phyloP scores from a whole-genome alignment of 306 rosid species.

The Psophocarpus tetragonolobus region DNA sequence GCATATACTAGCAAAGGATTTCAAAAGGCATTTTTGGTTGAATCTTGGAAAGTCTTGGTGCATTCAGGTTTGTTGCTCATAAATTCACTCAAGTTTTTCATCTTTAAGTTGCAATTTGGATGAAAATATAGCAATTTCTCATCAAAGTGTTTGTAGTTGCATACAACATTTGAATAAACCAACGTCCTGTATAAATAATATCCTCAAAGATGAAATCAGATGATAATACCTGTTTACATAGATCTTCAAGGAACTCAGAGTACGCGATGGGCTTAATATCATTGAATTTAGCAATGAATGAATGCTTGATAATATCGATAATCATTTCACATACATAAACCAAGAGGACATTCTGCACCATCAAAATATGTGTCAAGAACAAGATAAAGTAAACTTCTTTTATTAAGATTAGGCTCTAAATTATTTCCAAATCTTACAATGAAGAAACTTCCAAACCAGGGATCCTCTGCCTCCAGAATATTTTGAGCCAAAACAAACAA shows the following conservation, averaged over 20 bases:
- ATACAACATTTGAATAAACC: constrained; percentile 7
- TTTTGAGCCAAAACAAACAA: constrained; percentile 96
- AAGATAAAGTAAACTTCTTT: neutral
- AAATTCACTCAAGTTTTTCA: constrained; percentile 19
- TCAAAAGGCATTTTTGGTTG: constrained; percentile 2
- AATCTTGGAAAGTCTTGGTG: neutral
- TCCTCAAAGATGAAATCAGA: constrained; percentile 19
- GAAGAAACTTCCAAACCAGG: constrained; percentile 89
- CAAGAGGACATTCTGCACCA: constrained; percentile 72
- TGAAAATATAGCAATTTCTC: constrained; percentile 25
- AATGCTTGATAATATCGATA: constrained; percentile 91
- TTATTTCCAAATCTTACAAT: constrained; percentile 57
- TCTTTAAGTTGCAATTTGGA: neutral
- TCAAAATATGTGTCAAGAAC: constrained; percentile 38
- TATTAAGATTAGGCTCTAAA: neutral
- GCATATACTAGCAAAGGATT: neutral
- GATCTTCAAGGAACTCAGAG: constrained; percentile 96
- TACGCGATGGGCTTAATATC: constrained; percentile 83
- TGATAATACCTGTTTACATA: constrained; percentile 81
- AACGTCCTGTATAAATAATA: neutral
- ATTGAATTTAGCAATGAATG: constrained; percentile 94
- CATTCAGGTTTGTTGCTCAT: constrained; percentile 18
- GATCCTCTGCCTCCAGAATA: constrained; percentile 97
- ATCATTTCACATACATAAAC: constrained; percentile 86
- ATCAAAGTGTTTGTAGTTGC: neutral